Percentiles rank a stretch among this genome's conserved stretches.
Conservation (phyloP, 2,329 filamentous ascomycete genomes). For the Fusarium sp. region DNA sequence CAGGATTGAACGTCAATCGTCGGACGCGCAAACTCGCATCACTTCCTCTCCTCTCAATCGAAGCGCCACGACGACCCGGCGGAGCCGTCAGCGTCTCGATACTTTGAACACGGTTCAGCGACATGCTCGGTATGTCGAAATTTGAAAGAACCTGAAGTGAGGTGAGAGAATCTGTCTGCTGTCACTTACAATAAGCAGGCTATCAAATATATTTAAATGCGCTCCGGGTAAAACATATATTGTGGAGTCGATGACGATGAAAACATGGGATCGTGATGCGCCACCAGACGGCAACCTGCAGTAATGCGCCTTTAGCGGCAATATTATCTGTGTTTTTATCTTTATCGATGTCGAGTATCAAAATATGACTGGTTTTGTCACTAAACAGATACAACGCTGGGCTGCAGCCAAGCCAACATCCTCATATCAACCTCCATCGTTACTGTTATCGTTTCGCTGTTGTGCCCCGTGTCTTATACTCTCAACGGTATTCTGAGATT, state of each 20-base stretch:
- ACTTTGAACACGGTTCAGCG: conserved; percentile 64
- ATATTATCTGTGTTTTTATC: conserved; percentile 7
- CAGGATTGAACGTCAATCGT: conserved; percentile 66
- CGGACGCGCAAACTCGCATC: conserved; percentile 61
- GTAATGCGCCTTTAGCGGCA: conserved; percentile 17
- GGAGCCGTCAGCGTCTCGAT: conserved; percentile 61
- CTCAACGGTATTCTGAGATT: not conserved
- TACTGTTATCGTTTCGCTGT: not conserved
- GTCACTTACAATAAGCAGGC: not conserved
- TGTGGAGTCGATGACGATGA: conserved; percentile 35
- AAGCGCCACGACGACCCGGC: conserved; percentile 46
- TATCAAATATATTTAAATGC: conserved; percentile 5
- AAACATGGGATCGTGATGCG: conserved; percentile 30
- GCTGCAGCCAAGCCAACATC: conserved; percentile 13
- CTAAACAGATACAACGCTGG: conserved; percentile 15
- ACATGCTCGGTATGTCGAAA: conserved; percentile 54
- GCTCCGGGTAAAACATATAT: conserved; percentile 5
- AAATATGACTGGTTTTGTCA: conserved; percentile 29
- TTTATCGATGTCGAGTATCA: not conserved
- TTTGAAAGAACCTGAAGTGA: not conserved
- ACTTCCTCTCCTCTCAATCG: conserved; percentile 52
- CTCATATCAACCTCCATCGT: not conserved
- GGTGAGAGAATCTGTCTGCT: not conserved
- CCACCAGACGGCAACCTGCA: conserved; percentile 22
- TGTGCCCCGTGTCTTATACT: not conserved